phyloP scores from a whole-genome alignment of 306 rosid species.

The Medicago arabica region DNA sequence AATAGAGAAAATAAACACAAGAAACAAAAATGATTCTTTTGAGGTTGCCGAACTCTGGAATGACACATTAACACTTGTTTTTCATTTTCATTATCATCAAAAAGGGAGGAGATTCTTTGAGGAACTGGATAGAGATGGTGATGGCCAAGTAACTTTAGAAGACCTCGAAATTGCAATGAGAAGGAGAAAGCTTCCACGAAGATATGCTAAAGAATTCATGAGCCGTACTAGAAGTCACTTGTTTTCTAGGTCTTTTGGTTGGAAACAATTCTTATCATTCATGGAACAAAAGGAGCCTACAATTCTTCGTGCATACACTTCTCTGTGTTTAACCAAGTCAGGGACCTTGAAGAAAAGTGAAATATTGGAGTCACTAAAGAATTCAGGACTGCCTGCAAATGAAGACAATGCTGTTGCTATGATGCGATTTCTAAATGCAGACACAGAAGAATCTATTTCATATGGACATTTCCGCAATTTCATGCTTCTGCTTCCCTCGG shows the following conservation, averaged over 20 bases:
- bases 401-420: conserved; percentile 98
- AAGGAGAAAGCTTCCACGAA: conserved; percentile 90
- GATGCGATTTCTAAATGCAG: conserved; percentile 98
- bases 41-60: conserved; percentile 2
- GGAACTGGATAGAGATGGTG: conserved; percentile 96
- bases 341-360: conserved; percentile 98
- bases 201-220: conserved; percentile 97
- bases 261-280: conserved; percentile 93
- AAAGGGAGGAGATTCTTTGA: conserved; percentile 98
- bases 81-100: conserved; percentile 37
- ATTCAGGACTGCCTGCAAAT: conserved; percentile 95
- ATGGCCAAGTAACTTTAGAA: conserved; percentile 93
- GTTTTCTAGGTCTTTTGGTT: conserved; percentile 92
- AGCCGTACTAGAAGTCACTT: conserved; percentile 91
- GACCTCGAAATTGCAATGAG: conserved; percentile 94
- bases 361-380: conserved; percentile 83
- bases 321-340: conserved; percentile 94
- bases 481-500: conserved; percentile 97
- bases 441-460: conserved; percentile 89
- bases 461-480: conserved; percentile 98
- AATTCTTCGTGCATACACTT: conserved; percentile 98
- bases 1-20: neutral
- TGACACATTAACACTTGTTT: conserved; percentile 19
- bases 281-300: conserved; percentile 99
- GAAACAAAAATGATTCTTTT: neutral